These are phyloP conservation scores for Collybiopsis confluens DNA, from an alignment of 768 basidiomycete species.

Conservation along the genomic window DNA sequence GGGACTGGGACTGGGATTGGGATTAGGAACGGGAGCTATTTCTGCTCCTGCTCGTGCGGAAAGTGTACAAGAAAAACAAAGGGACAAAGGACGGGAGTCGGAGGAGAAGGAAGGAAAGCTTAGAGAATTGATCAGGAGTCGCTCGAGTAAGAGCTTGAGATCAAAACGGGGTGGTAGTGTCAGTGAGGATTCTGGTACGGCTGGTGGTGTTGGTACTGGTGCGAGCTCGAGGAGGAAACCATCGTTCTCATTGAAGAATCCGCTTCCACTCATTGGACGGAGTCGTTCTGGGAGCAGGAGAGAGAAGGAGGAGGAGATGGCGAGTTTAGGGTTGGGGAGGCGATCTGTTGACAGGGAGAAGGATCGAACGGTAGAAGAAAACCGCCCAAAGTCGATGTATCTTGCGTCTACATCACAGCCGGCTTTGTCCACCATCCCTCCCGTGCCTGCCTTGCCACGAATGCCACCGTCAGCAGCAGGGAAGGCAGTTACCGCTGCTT, in stretches of 20 bases:
- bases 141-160: slow-evolving; percentile 2
- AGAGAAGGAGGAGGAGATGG: neutral
- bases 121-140: neutral
- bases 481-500: too few relatives aligned
- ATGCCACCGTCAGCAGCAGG: neutral
- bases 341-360: neutral
- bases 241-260: slow-evolving; percentile 12
- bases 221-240: slow-evolving; percentile 2
- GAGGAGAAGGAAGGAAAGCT: neutral
- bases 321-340: neutral
- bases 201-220: neutral
- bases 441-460: slow-evolving; percentile 1
- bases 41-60: neutral
- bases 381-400: slow-evolving; percentile 7
- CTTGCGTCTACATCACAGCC: slow-evolving; percentile 5
- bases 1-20: slow-evolving; percentile 4
- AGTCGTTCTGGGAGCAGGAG: slow-evolving; percentile 13
- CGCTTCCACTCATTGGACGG: slow-evolving; percentile 9
- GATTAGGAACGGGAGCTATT: slow-evolving; percentile 10
- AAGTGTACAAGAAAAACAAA: slow-evolving; percentile 8
- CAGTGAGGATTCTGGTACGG: neutral
- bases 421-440: neutral
- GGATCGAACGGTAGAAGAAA: neutral
- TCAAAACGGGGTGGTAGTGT: too few relatives aligned
- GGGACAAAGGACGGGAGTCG: neutral